Base-by-base conservation (phyloP, 106 monocot genomes). In the Platanthera guangdongensis region DNA sequence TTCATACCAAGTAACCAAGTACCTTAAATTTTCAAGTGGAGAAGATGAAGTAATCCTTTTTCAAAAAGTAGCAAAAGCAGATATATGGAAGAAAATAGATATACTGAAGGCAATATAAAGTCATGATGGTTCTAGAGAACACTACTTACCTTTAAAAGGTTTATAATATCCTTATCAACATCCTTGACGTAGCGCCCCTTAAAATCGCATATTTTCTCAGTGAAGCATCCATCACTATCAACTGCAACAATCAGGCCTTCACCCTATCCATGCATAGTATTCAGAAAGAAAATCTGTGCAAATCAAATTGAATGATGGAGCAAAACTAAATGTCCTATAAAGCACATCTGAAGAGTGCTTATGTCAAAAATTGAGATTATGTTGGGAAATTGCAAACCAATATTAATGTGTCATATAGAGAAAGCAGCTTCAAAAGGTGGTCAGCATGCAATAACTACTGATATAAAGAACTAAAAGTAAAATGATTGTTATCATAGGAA, bases 101-200 rank as follows among this genome's bases (percentile, higher is more conserved):
- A 52, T 55, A 15, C 7, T 50, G 7, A 79, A 65, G 30, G 7
- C 8, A 72, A 47, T 10, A 57, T 69, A 53, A 10, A 78, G 48
- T 5, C 19, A 50, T 16, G 16, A 57, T 79, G 14, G 22, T 72
- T 22, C 12, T 57, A 6, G 22, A 47, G 21, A 67, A 49, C 18
- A 62, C 57, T 9, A 48, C 87, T 87, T 85, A 71, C 97, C 94
- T 92, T 94, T 64, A 94, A 82, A 74, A 82, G 65, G 67, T 82
- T 86, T 82, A 94, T 86, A 62, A 99, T 99, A 81, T 94, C 94
- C 68, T 92, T 99, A 79, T 99, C 97, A 46, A 94, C 94, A 82
- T 94, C 97, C 76, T 99, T 99, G 21, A 99, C 97, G 84, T 94
- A 84, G 62, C 83, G 81, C 4, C 97, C 97, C 3, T 63, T 65